A percentile compares a stretch with the other conserved stretches of the same genome.
phyloP scores from a whole-genome alignment of 2,329 filamentous ascomycete species.

The Mycosphaerella arachidis region DNA sequence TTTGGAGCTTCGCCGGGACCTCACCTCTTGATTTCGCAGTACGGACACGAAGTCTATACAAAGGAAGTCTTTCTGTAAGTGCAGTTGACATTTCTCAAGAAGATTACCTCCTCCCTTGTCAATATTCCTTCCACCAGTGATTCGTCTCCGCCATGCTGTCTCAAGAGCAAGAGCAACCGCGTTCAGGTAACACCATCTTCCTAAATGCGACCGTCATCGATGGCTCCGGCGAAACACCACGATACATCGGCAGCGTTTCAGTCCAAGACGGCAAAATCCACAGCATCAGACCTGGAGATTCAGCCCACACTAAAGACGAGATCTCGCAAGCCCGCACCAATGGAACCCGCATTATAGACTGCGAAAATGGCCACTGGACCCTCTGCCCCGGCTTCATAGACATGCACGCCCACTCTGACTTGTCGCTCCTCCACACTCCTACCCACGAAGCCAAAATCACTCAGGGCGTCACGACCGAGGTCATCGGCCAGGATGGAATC shows the following conservation, averaged over 20 bases:
- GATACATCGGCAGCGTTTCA: conserved; percentile 21
- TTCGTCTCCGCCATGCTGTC: not conserved
- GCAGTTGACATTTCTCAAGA: too few relatives aligned
- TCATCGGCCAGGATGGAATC: conserved; percentile 31
- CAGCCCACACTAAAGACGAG: not conserved
- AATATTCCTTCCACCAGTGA: too few relatives aligned
- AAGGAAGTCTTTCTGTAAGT: too few relatives aligned
- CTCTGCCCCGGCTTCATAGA: conserved; percentile 30
- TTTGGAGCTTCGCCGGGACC: not conserved
- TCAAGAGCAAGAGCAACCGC: not conserved
- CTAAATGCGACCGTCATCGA: conserved; percentile 23
- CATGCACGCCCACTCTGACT: conserved; percentile 31
- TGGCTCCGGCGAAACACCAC: conserved; percentile 21
- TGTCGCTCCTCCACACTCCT: conserved; percentile 27
- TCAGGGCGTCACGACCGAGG: conserved; percentile 28
- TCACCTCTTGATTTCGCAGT: not conserved
- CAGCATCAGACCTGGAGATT: conserved; percentile 7
- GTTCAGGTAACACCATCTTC: conserved; percentile 17
- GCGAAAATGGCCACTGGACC: conserved; percentile 24
- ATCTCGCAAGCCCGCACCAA: not conserved
- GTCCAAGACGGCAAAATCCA: conserved; percentile 20
- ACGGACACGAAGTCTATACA: too few relatives aligned
- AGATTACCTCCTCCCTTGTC: too few relatives aligned
- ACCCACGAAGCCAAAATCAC: conserved; percentile 28
- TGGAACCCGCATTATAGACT: conserved; percentile 21